These are phyloP conservation scores for Aeschynomene evenia DNA, from an alignment of 306 rosid genomes.

Conservation along the genomic window DNA sequence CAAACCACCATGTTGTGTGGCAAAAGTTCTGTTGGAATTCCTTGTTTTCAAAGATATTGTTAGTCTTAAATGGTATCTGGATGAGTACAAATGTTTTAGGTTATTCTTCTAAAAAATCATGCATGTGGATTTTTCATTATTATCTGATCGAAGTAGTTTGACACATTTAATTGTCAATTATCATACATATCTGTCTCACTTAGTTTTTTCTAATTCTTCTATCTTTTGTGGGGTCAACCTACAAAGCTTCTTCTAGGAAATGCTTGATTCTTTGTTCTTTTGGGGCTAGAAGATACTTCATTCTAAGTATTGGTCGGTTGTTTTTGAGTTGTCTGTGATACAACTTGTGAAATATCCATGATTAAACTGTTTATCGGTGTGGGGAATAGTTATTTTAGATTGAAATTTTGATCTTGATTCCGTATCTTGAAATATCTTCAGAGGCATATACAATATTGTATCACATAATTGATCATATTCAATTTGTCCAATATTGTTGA, in stretches of 20 bases:
- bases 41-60: neutral
- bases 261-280: neutral
- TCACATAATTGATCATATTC: neutral
- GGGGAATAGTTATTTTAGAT: neutral
- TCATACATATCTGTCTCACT: neutral
- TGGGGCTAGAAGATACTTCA: neutral
- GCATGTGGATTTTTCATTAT: neutral
- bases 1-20: neutral
- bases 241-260: neutral
- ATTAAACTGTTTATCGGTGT: neutral
- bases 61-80: neutral
- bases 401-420: neutral
- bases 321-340: neutral
- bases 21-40: neutral
- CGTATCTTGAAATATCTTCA: neutral
- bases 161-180: neutral
- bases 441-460: neutral
- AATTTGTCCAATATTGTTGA: neutral
- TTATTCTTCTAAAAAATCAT: neutral
- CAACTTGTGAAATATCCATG: neutral
- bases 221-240: neutral
- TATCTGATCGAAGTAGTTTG: conserved; percentile 8
- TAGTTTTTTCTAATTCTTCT: no score
- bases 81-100: neutral
- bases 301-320: neutral